These are phyloP conservation scores for Russula brevipes DNA, from an alignment of 768 basidiomycete genomes.

Conservation along the genomic window DNA sequence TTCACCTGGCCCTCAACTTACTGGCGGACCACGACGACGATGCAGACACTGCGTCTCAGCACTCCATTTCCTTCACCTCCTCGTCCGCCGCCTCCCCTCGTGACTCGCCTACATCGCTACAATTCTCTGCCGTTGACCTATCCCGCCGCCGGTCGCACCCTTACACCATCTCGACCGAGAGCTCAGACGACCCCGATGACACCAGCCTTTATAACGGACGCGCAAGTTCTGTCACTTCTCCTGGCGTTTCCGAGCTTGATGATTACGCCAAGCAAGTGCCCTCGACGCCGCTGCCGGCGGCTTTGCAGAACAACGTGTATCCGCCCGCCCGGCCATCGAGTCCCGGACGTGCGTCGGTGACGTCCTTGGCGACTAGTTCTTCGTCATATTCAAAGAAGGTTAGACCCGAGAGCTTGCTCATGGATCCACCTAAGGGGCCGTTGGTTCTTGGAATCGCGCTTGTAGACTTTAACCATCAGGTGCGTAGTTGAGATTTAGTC, in stretches of 20 bases:
- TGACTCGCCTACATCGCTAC: conserved; percentile 31
- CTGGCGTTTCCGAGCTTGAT: not conserved
- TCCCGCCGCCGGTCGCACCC: conserved; percentile 41
- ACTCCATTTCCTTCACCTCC: conserved; percentile 62
- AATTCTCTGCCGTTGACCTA: conserved; percentile 11
- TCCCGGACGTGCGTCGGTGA: conserved; percentile 46
- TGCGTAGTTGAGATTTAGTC: conserved; percentile 35
- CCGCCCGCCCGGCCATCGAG: conserved; percentile 50
- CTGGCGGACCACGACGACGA: conserved; percentile 44
- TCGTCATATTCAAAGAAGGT: conserved; percentile 57
- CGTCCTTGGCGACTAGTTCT: conserved; percentile 53
- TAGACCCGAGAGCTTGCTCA: conserved; percentile 71
- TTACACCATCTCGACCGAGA: conserved; percentile 34
- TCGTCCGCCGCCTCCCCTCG: conserved; percentile 56
- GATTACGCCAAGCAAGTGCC: conserved; percentile 9
- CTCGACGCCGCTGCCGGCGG: conserved; percentile 9
- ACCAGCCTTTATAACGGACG: conserved; percentile 12
- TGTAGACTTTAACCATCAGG: conserved; percentile 94
- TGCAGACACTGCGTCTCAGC: conserved; percentile 73
- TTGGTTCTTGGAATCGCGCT: conserved; percentile 82
- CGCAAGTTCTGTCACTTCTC: conserved; percentile 19
- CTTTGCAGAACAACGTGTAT: conserved; percentile 40
- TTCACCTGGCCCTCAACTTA: conserved; percentile 13
- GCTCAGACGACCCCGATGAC: conserved; percentile 18
- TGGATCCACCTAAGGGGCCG: conserved; percentile 54